Evolutionary conservation across 2,329 filamentous ascomycete genomes (phyloP).

Genomic region (Fusarium sublunatum): DNA sequence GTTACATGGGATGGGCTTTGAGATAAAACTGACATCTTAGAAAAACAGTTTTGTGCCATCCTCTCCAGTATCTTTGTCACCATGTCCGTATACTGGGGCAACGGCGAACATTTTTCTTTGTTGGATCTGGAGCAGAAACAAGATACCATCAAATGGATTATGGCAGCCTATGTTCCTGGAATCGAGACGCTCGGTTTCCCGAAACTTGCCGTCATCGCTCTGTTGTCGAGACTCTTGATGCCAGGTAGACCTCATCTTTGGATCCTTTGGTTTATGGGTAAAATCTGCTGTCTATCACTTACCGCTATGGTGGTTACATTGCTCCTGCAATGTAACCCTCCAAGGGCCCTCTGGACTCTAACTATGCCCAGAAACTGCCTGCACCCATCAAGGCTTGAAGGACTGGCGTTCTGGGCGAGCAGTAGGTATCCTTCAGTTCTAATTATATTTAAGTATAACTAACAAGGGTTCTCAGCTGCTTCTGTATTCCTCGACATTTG

Average conservation of each 20-base stretch:
- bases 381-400: background rate
- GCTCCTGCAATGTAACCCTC: constrained; percentile 7
- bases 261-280: constrained; percentile 1
- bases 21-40: background rate
- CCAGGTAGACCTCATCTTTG: background rate
- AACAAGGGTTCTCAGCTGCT: background rate
- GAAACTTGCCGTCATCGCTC: constrained; percentile 13
- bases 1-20: no score
- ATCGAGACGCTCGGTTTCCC: constrained; percentile 11
- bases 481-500: constrained; percentile 7
- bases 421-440: background rate
- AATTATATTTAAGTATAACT: no score
- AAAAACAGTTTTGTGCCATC: constrained; percentile 21
- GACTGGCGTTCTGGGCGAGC: background rate
- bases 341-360: background rate
- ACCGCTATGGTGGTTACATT: constrained; percentile 7
- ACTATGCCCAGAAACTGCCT: constrained; percentile 3
- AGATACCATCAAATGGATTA: constrained; percentile 12
- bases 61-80: constrained; percentile 33
- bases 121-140: constrained; percentile 14
- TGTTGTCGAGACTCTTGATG: constrained; percentile 1
- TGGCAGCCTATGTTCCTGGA: constrained; percentile 7
- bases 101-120: constrained; percentile 35
- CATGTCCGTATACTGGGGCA: constrained; percentile 33
- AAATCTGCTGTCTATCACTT: constrained; percentile 3